Conservation (phyloP, 129 eudicot species). For the Helichrysum umbraculigerum region DNA sequence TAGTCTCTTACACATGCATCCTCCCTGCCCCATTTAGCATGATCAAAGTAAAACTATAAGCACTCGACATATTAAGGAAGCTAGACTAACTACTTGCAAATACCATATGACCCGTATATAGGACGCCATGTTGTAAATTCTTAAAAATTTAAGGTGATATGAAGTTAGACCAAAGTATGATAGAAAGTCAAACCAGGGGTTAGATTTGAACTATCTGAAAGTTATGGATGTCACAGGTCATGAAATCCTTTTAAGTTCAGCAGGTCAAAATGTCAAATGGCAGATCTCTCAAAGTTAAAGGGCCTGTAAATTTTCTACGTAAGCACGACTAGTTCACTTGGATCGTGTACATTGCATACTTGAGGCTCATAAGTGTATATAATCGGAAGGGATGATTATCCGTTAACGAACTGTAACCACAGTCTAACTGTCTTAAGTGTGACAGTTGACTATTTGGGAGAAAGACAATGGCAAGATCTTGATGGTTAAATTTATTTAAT, state of each 20-base stretch:
- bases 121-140: neutral
- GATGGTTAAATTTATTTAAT: neutral
- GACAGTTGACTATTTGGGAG: no score
- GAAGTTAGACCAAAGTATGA: neutral
- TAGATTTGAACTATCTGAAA: neutral
- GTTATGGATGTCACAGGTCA: neutral
- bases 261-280: neutral
- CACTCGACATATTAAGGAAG: neutral
- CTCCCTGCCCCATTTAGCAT: neutral
- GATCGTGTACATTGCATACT: neutral
- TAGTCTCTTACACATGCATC: neutral
- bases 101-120: neutral
- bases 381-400: slow-evolving; percentile 40
- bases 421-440: no score
- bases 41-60: neutral
- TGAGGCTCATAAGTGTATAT: neutral
- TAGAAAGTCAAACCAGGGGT: no score
- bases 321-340: neutral
- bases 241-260: neutral
- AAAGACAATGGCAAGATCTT: neutral
- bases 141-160: no score
- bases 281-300: neutral
- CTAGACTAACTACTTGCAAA: neutral
- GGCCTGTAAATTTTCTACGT: neutral
- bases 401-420: no score